These are phyloP conservation scores for Cyberlindnera meyerae DNA, from an alignment of 805 yeast genomes.

Conservation along the genomic window DNA sequence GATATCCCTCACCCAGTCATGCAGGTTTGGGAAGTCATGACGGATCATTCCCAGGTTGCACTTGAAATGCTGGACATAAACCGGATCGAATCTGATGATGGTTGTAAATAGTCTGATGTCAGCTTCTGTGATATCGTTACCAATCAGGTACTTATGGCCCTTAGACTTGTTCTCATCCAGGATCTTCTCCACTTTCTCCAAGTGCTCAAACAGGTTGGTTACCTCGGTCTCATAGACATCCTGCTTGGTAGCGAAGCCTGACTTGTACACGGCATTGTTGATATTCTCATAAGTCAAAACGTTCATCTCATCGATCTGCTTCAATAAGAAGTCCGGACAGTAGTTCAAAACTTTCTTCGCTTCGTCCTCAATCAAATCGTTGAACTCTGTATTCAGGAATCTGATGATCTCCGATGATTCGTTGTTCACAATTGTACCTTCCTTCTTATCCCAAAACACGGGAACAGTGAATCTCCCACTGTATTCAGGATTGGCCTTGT, in stretches of 20 bases:
- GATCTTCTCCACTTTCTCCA: constrained; percentile 66
- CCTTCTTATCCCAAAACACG: constrained; percentile 84
- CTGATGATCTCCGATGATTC: constrained; percentile 89
- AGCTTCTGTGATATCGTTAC: constrained; percentile 76
- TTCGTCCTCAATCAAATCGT: constrained; percentile 44
- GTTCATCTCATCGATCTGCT: constrained; percentile 70
- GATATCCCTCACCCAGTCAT: constrained; percentile 75
- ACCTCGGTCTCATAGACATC: constrained; percentile 75
- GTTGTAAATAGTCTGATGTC: constrained; percentile 87
- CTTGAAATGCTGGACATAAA: constrained; percentile 93
- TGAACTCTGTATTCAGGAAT: constrained; percentile 73
- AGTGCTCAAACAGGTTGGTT: constrained; percentile 51
- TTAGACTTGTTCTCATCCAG: constrained; percentile 36
- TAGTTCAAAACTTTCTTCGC: constrained; percentile 48
- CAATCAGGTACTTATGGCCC: constrained; percentile 43
- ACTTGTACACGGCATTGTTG: constrained; percentile 89
- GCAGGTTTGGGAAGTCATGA: constrained; percentile 68
- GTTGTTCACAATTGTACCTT: constrained; percentile 80
- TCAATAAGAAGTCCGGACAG: constrained; percentile 52
- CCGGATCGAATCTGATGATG: constrained; percentile 85
- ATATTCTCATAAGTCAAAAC: constrained; percentile 78
- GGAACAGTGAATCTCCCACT: constrained; percentile 89
- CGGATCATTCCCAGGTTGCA: constrained; percentile 83
- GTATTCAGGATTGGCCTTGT: constrained; percentile 69
- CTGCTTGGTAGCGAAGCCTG: constrained; percentile 85